Percentiles rank a stretch among this genome's conserved stretches.
phyloP scores from a whole-genome alignment of 345 rosid genomes.

The Brassica juncea region DNA sequence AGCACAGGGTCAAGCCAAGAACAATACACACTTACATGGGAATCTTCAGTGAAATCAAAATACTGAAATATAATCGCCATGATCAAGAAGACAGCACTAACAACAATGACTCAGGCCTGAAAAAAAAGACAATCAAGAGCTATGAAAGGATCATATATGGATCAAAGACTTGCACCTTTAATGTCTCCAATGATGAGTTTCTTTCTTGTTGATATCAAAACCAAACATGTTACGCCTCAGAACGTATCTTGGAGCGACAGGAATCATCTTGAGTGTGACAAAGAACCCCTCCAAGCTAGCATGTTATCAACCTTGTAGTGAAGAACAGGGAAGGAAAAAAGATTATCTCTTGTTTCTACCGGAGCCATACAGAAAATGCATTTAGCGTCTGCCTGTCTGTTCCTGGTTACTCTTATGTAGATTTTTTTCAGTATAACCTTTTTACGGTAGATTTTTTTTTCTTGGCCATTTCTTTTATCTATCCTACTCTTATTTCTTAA shows the following conservation, averaged over 20 bases:
- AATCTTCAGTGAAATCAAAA: constrained; percentile 89
- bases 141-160: background rate
- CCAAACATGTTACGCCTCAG: constrained; percentile 78
- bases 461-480: too few relatives aligned
- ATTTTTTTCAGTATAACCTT: too few relatives aligned
- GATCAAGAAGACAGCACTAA: constrained; percentile 56
- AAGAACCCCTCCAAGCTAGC: constrained; percentile 70
- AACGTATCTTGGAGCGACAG: constrained; percentile 81
- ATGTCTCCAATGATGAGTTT: constrained; percentile 72
- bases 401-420: too few relatives aligned
- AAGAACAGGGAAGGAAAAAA: constrained; percentile 46
- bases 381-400: too few relatives aligned
- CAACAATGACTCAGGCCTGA: constrained; percentile 91
- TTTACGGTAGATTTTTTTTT: too few relatives aligned
- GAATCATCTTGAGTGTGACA: constrained; percentile 66
- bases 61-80: constrained; percentile 82
- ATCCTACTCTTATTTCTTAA: too few relatives aligned
- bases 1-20: background rate
- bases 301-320: constrained; percentile 59
- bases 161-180: constrained; percentile 74
- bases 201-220: constrained; percentile 84
- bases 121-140: background rate
- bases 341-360: too few relatives aligned
- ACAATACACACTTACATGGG: constrained; percentile 57
- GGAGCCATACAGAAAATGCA: too few relatives aligned